Evolutionary conservation across 106 monocot genomes (phyloP), one percentile per base, ranked within the genome.

Genomic region (Allium cepa): DNA sequence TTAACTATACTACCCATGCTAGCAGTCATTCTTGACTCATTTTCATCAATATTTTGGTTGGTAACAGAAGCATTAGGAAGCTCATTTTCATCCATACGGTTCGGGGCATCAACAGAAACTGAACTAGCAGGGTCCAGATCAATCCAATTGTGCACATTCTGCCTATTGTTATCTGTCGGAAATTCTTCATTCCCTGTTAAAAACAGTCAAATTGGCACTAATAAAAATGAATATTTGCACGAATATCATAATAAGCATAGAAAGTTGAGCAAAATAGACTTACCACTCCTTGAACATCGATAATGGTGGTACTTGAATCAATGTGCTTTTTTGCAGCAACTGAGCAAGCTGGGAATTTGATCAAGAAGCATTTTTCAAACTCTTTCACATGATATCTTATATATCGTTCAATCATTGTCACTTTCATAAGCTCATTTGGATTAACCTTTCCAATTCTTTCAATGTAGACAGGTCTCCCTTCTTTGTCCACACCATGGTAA

Each of bases 251-350:
- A 36, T 36, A 36, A 36, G 36, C 36, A 36, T 36, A 2, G 36
- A 36, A 36, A 36, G 36, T 36, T 9, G 17, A 62, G 63, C 11
- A 52, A 8, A 48, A n/a, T 9, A 60, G 46, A 64, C 73, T 47
- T 83, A 85, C 85, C 82, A 90, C 82, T 11, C 85, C 85, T 69
- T 90, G 90, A 55, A 85, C 85, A 85, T 86, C 84, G 15, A 90
- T 79, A 77, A 90, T 90, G 47, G 90, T 90, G 52, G 85, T 90
- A 50, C 82, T 85, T 61, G 83, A 83, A 72, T 90, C 90, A 75
- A 90, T 86, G 73, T 86, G 90, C 77, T 53, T 83, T 64, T 86
- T 90, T 59, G 90, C 90, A 52, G 90, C 86, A 77, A 86, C 71
- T 60, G 86, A 83, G 67, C 90, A 90, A 73, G 90, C 86, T 53